These are phyloP conservation scores for Penicillium sp. DNA, from an alignment of 2,329 filamentous ascomycete species.

Conservation along the genomic window DNA sequence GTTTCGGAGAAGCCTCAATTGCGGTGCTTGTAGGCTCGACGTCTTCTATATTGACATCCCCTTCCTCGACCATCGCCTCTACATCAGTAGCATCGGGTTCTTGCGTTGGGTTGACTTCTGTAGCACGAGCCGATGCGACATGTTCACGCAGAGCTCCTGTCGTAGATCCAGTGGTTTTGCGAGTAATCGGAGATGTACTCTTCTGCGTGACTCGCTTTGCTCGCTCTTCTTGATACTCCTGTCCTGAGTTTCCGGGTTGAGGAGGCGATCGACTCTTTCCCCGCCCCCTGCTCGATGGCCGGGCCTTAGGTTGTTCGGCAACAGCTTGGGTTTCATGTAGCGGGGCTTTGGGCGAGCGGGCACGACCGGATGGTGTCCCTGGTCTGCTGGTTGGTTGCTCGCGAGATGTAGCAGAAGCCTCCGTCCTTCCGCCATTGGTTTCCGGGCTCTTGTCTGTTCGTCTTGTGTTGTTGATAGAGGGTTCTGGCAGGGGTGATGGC, in stretches of 20 bases:
- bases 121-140: no score
- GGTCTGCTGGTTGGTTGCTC: not conserved
- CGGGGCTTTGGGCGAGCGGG: slow-evolving; percentile 1
- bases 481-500: not conserved
- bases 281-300: not conserved
- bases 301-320: not conserved
- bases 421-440: not conserved
- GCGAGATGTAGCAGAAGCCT: not conserved
- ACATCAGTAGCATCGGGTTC: no score
- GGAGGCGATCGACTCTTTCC: slow-evolving; percentile 5
- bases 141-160: no score
- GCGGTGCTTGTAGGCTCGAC: not conserved
- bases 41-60: not conserved
- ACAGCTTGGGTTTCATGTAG: not conserved
- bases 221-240: not conserved
- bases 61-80: not conserved
- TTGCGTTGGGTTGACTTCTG: no score
- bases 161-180: not conserved
- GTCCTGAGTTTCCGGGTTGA: not conserved
- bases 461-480: not conserved
- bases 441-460: not conserved
- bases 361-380: not conserved
- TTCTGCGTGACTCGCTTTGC: not conserved
- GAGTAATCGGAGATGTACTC: not conserved
- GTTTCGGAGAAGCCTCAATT: not conserved